phyloP scores from a whole-genome alignment of 805 yeast species.

The Ogataea sp. region DNA sequence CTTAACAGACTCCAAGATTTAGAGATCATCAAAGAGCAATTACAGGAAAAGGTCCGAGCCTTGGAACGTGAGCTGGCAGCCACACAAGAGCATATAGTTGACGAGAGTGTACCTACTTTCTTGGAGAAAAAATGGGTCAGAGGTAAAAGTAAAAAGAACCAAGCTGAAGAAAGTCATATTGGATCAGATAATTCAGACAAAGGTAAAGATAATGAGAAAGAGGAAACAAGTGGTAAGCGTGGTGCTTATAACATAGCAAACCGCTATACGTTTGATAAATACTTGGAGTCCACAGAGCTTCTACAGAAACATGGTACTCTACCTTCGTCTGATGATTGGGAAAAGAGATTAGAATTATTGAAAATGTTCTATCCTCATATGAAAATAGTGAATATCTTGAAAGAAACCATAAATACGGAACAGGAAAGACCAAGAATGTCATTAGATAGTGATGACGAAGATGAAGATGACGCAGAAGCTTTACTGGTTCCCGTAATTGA shows the following conservation, averaged over 20 bases:
- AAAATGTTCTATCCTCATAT: conserved; percentile 21
- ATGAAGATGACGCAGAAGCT: background rate
- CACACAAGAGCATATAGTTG: background rate
- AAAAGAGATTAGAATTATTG: conserved; percentile 12
- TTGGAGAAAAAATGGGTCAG: background rate
- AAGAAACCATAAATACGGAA: no score
- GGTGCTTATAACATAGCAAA: no score
- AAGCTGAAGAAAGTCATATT: background rate
- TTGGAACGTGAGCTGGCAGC: background rate
- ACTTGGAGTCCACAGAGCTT: conserved; percentile 9
- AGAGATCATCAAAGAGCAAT: background rate
- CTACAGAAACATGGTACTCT: conserved; percentile 15
- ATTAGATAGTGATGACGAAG: background rate
- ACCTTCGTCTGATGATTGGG: conserved; percentile 20
- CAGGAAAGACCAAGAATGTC: no score
- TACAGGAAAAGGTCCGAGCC: background rate
- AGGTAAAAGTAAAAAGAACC: background rate
- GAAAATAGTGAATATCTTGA: conserved; percentile 8
- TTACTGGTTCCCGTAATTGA: background rate
- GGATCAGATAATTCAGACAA: conserved; percentile 6
- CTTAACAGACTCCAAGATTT: background rate
- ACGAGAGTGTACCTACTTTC: background rate
- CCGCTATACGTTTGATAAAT: conserved; percentile 7
- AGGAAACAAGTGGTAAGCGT: no score
- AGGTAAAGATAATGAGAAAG: conserved; percentile 2